Percentiles rank a stretch among this genome's conserved stretches.
Evolutionary conservation across 768 basidiomycete genomes (phyloP).

Genomic region (Boletus subcaerulescens): DNA sequence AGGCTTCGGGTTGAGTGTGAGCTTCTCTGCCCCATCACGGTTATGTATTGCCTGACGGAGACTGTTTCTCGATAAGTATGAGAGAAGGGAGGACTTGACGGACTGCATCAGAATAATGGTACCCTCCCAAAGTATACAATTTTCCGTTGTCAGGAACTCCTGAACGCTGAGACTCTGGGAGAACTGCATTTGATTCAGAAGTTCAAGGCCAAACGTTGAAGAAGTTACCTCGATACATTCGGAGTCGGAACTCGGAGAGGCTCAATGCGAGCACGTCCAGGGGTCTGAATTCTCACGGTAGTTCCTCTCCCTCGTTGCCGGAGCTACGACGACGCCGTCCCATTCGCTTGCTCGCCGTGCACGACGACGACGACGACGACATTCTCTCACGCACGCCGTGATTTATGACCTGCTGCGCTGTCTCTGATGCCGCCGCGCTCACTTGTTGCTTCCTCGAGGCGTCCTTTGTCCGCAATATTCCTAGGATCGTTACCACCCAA

Average conservation of each 20-base stretch:
- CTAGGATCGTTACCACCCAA: constrained; percentile 44
- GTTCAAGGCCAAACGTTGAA: too few species aligned
- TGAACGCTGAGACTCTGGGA: too few species aligned
- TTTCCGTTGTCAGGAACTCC: not conserved
- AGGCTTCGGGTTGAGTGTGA: too few species aligned
- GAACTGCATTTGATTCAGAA: too few species aligned
- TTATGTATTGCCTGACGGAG: too few species aligned
- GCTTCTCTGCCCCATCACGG: too few species aligned
- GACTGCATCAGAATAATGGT: not conserved
- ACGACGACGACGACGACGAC: constrained; percentile 23
- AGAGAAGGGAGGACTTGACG: too few species aligned
- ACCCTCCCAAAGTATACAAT: too few species aligned
- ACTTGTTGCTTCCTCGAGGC: constrained; percentile 38
- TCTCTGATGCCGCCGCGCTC: constrained; percentile 52
- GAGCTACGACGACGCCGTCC: constrained; percentile 21
- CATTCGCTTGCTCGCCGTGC: constrained; percentile 24
- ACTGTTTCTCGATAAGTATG: too few species aligned
- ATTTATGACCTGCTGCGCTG: constrained; percentile 28
- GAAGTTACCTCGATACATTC: not conserved
- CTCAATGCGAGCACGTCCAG: not conserved
- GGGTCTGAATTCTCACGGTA: constrained; percentile 26
- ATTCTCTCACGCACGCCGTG: constrained; percentile 12
- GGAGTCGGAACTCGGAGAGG: constrained; percentile 23
- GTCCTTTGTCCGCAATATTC: constrained; percentile 63
- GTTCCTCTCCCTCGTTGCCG: constrained; percentile 12